A percentile compares a stretch with the other conserved stretches of the same genome.
Evolutionary conservation across 139 green algal genomes (phyloP).

Genomic region (Desmodesmus armatus): DNA sequence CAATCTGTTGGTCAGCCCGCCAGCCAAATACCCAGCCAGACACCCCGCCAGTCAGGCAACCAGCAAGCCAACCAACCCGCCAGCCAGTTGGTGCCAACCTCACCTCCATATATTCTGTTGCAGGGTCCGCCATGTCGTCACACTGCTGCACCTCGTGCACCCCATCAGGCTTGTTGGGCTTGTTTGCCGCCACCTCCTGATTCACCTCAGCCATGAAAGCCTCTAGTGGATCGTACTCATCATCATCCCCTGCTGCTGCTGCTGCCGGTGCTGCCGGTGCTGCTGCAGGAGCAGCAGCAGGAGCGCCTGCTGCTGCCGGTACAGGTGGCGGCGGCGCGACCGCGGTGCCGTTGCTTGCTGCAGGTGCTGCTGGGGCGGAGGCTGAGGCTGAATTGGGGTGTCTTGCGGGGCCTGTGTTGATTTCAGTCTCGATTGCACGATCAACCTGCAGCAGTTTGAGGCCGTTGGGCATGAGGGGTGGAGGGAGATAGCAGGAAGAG

Average conservation of each 20-base stretch:
- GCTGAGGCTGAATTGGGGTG: not conserved
- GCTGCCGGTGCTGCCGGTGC: not conserved
- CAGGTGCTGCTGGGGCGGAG: not conserved
- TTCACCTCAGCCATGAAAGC: slow-evolving; percentile 89
- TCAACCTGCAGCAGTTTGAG: slow-evolving; percentile 64
- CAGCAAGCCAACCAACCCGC: no score
- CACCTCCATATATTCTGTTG: slow-evolving; percentile 64
- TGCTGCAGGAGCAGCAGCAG: not conserved
- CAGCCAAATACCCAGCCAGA: no score
- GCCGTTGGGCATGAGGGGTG: not conserved
- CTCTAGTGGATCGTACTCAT: slow-evolving; percentile 85
- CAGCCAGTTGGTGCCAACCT: no score
- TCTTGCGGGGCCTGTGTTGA: slow-evolving; percentile 70
- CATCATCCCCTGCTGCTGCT: slow-evolving; percentile 25
- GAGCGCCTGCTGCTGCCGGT: not conserved
- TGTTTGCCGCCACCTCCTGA: slow-evolving; percentile 59
- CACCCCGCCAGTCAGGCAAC: no score
- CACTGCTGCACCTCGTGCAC: slow-evolving; percentile 39
- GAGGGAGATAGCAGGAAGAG: no score
- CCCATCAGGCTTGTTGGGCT: slow-evolving; percentile 27
- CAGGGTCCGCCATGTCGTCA: slow-evolving; percentile 63
- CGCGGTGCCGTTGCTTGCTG: no score
- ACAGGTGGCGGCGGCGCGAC: not conserved
- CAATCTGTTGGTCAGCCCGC: no score
- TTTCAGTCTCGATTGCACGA: slow-evolving; percentile 73